Percentiles rank a stretch among this genome's conserved stretches.
phyloP scores from a whole-genome alignment of 176 grass and related monocot species.

The Eragrostis curvula region DNA sequence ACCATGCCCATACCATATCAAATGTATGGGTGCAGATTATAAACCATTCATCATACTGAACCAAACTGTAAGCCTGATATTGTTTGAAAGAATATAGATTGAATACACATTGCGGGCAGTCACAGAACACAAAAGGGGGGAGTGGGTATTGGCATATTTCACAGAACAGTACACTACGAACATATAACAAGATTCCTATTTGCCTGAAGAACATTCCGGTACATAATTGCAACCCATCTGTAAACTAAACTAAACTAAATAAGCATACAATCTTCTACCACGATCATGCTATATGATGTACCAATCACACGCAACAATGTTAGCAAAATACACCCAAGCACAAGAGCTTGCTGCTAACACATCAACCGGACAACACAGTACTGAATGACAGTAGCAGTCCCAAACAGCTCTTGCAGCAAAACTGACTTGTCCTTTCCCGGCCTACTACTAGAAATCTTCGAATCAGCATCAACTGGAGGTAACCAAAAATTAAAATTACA shows the following conservation, averaged over 20 bases:
- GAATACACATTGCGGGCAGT: not conserved
- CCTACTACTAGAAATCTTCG: conserved; percentile 50
- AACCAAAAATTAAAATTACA: conserved; percentile 61
- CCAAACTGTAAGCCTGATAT: too few relatives aligned
- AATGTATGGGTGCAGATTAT: too few relatives aligned
- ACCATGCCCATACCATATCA: too few relatives aligned
- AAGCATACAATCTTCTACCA: conserved; percentile 45
- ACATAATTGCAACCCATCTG: conserved; percentile 38
- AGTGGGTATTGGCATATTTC: conserved; percentile 23
- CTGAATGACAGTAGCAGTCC: conserved; percentile 53
- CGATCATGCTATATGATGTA: conserved; percentile 45
- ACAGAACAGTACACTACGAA: conserved; percentile 34
- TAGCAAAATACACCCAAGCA: conserved; percentile 53
- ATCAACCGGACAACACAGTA: conserved; percentile 41
- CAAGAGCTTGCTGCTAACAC: conserved; percentile 62
- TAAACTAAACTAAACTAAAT: conserved; percentile 45
- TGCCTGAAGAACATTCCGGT: conserved; percentile 31
- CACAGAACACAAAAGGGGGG: too few relatives aligned
- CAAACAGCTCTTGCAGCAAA: conserved; percentile 60
- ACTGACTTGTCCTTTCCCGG: conserved; percentile 49
- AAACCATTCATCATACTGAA: too few relatives aligned
- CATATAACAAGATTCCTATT: conserved; percentile 26
- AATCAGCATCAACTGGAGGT: conserved; percentile 44
- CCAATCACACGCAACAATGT: conserved; percentile 44
- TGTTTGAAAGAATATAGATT: not conserved